A percentile compares a stretch with the other conserved stretches of the same genome.
Evolutionary conservation across 2,329 filamentous ascomycete genomes (phyloP).

Genomic region (Paraphoma chrysanthemicola): DNA sequence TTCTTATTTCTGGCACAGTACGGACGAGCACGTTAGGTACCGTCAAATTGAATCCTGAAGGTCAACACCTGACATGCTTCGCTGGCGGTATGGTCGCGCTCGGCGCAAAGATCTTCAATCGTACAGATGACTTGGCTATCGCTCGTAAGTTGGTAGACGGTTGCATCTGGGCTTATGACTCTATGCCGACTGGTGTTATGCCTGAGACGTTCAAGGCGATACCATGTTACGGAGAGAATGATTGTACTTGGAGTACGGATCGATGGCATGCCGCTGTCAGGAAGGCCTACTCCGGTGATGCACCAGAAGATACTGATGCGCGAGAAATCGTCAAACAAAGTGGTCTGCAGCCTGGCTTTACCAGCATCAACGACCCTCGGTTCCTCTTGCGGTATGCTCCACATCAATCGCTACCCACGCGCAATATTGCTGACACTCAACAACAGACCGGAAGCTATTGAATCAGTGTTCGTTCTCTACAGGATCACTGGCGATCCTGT

Average conservation of each 20-base stretch:
- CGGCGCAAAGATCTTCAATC: conserved; percentile 60
- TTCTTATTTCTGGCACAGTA: conserved; percentile 74
- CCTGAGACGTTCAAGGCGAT: conserved; percentile 57
- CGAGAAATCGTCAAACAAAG: conserved; percentile 46
- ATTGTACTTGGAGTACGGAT: conserved; percentile 54
- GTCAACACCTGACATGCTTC: conserved; percentile 62
- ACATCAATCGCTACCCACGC: too few species aligned
- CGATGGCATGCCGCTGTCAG: conserved; percentile 52
- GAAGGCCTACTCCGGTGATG: conserved; percentile 16
- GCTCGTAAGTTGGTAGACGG: conserved; percentile 61
- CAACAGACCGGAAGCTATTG: conserved; percentile 79
- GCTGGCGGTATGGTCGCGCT: conserved; percentile 63
- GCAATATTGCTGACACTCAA: conserved; percentile 4
- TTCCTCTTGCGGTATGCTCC: conserved; percentile 51
- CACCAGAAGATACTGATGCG: conserved; percentile 21
- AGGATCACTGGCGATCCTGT: conserved; percentile 79
- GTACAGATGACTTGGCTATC: conserved; percentile 56
- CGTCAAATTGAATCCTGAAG: conserved; percentile 51
- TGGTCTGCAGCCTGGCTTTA: conserved; percentile 51
- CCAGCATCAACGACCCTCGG: conserved; percentile 43
- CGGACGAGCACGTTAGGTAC: conserved; percentile 53
- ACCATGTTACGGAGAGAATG: conserved; percentile 50
- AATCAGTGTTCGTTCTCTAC: conserved; percentile 89
- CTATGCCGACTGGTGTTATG: conserved; percentile 60
- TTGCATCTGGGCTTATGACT: conserved; percentile 63